Evolutionary conservation across 306 rosid species (phyloP).

Genomic region (Echinosophora koreensis): DNA sequence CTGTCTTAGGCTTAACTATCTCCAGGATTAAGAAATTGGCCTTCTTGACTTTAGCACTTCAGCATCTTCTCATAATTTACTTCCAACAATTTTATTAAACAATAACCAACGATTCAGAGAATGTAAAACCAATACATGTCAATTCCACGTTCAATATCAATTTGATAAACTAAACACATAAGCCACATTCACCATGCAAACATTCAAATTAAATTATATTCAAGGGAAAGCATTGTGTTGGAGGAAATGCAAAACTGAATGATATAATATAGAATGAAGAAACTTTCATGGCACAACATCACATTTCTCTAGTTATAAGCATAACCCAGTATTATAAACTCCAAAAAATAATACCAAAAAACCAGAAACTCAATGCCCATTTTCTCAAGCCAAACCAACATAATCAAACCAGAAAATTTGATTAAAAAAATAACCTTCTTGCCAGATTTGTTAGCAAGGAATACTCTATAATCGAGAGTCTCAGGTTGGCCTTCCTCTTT

Average conservation of each 20-base stretch:
- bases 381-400: neutral
- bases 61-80: no score
- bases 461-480: slow-evolving; percentile 74
- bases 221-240: neutral
- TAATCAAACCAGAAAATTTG: neutral
- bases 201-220: neutral
- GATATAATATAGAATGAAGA: neutral
- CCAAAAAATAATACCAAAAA: neutral
- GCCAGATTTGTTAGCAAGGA: slow-evolving; percentile 63
- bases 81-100: no score
- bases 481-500: slow-evolving; percentile 73
- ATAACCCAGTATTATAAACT: neutral
- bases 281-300: neutral
- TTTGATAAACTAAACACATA: neutral
- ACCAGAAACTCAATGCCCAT: neutral
- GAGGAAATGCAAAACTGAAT: no score
- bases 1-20: no score
- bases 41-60: no score
- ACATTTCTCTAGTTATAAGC: neutral
- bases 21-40: no score
- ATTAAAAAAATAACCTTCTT: slow-evolving; percentile 57
- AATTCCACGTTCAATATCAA: neutral
- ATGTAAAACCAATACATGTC: no score
- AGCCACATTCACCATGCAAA: neutral
- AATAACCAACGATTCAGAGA: no score